These are phyloP conservation scores for Fraxinus pennsylvanica DNA, from an alignment of 257 asterid genomes.

Conservation along the genomic window DNA sequence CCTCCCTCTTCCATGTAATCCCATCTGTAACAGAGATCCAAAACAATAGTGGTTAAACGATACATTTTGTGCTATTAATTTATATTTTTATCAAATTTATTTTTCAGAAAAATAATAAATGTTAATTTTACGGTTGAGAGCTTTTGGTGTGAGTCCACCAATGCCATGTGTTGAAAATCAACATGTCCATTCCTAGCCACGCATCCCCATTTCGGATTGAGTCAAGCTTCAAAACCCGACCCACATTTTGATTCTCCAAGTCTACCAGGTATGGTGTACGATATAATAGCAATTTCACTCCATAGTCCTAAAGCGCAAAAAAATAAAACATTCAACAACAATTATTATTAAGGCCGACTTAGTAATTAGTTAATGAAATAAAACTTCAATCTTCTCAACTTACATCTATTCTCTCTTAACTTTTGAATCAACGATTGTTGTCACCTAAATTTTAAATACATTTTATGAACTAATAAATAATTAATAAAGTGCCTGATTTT, in stretches of 20 bases:
- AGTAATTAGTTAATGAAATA: no score
- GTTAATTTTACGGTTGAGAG: constrained; percentile 51
- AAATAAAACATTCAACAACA: not conserved
- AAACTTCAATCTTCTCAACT: no score
- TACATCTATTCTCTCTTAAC: no score
- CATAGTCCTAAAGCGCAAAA: constrained; percentile 55
- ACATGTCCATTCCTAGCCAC: constrained; percentile 80
- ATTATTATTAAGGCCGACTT: no score
- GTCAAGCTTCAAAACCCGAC: constrained; percentile 58
- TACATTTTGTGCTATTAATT: not conserved
- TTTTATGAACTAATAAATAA: no score
- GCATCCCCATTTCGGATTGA: constrained; percentile 64
- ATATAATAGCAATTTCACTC: constrained; percentile 58
- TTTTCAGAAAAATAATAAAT: not conserved
- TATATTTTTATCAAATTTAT: not conserved
- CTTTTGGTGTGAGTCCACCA: constrained; percentile 84
- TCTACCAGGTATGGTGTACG: constrained; percentile 76
- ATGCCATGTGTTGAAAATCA: constrained; percentile 78
- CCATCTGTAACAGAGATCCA: constrained; percentile 50
- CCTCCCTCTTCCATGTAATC: constrained; percentile 69
- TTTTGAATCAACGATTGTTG: no score
- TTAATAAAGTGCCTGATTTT: no score
- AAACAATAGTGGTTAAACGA: not conserved
- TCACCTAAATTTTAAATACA: no score
- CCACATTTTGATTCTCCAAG: constrained; percentile 48